These are phyloP conservation scores for Nitzschia sp. DNA, from an alignment of 108 stramenopile genomes.

Conservation along the genomic window DNA sequence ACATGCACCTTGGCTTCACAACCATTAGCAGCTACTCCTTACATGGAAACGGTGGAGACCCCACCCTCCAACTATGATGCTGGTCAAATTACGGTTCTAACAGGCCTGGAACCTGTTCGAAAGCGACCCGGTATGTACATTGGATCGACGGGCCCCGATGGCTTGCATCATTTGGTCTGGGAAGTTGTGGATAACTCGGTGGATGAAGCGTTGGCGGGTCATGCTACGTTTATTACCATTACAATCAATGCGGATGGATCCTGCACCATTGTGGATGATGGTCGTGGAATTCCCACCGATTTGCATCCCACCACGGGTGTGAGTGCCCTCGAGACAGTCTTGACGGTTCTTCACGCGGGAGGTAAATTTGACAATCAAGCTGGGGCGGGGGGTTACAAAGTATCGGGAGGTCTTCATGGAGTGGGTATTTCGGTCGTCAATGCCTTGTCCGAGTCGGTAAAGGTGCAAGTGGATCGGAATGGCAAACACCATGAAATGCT, in stretches of 20 bases:
- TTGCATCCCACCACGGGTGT: constrained; percentile 72
- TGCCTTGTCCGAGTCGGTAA: constrained; percentile 81
- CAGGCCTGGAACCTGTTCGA: constrained; percentile 92
- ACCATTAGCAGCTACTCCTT: too few species aligned
- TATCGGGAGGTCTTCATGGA: constrained; percentile 92
- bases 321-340: constrained; percentile 89
- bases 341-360: constrained; percentile 93
- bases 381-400: constrained; percentile 85
- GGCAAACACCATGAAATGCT: constrained; percentile 57
- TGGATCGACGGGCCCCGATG: constrained; percentile 91
- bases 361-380: constrained; percentile 95
- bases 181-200: constrained; percentile 96
- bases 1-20: too few species aligned
- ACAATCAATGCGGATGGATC: constrained; percentile 70
- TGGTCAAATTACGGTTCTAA: constrained; percentile 92
- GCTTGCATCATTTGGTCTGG: constrained; percentile 92
- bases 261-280: constrained; percentile 85
- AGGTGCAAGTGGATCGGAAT: constrained; percentile 75
- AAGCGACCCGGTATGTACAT: constrained; percentile 97
- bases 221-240: constrained; percentile 75
- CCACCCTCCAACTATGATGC: constrained; percentile 64
- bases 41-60: too few species aligned
- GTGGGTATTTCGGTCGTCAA: constrained; percentile 96
- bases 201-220: constrained; percentile 92
- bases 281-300: constrained; percentile 93